Base-by-base conservation (phyloP, 257 asterid genomes). In the Nicotiana benthamiana region DNA sequence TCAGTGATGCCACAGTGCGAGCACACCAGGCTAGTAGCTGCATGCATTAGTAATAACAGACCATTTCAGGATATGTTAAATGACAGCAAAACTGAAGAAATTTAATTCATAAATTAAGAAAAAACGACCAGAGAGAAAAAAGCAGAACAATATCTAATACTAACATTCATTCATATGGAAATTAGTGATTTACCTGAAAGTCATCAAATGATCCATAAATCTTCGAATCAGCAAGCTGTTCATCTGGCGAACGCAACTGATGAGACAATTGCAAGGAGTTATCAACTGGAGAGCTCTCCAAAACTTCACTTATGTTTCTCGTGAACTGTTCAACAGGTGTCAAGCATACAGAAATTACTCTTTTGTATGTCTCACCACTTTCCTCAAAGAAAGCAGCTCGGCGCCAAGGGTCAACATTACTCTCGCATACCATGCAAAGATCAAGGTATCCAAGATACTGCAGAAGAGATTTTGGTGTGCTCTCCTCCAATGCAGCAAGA, bases 331-430 rank as follows among this genome's bases (percentile, higher is more conserved):
- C 94, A 84, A 96, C 81, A 63, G 99, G 97, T 80, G 79, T 84
- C 85, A 92, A 63, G 90, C 97, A 91, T 28, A 88, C 89, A 78
- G 87, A 83, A 79, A 94, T 83, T 74, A 94, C 97, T 84, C 96
- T 89, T 88, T 80, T 91, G 88, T 92, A 96, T 13, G 97, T 96
- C 84, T 90, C 97, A 6, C 97, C 98, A 48, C 92, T 91, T 86
- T 96, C 98, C 85, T 96, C 98, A 84, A 91, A 96, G 83, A 96
- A 90, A 67, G 99, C 99, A 83, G 98, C 99, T 75, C 98, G 93
- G 68, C 99, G 96, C 99, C 99, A 96, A 36, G 95, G 84, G 82
- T 95, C 98, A 52, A 94, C 98, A 84, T 94, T 96, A 75, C 87
- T 89, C 83, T 96, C 97, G 67, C 96, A 92, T 20, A 92, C 92